Evolutionary conservation across 179 eudicot species (phyloP).

Genomic region (Spinacia oleracea): DNA sequence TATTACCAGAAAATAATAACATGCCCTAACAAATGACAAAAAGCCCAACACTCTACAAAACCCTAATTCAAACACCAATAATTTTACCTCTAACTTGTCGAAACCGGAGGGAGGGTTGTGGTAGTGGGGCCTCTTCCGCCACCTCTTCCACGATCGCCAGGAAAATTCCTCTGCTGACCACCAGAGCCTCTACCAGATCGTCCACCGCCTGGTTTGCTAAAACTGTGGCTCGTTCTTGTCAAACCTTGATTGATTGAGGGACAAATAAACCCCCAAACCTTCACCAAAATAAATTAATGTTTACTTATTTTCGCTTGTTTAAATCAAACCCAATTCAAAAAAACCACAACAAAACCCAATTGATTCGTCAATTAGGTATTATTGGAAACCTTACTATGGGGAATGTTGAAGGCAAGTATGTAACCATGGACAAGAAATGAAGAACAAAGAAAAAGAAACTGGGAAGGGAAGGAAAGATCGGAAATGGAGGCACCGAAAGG

Average conservation of each 20-base stretch:
- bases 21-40: neutral
- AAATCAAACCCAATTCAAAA: constrained; percentile 11
- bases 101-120: constrained; percentile 25
- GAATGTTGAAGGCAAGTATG: too few relatives aligned
- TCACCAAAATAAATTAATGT: neutral
- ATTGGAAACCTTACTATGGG: too few relatives aligned
- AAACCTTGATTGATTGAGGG: constrained; percentile 25
- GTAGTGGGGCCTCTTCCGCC: constrained; percentile 43
- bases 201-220: constrained; percentile 21
- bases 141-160: constrained; percentile 39
- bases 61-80: neutral
- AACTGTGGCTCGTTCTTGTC: constrained; percentile 20
- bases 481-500: too few relatives aligned
- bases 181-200: constrained; percentile 56
- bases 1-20: neutral
- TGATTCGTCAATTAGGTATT: too few relatives aligned
- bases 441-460: too few relatives aligned
- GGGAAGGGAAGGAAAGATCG: too few relatives aligned
- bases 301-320: constrained; percentile 3
- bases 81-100: constrained; percentile 42
- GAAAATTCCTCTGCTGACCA: constrained; percentile 47
- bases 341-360: neutral
- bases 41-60: neutral
- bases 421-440: too few relatives aligned
- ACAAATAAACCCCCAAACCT: constrained; percentile 22